A percentile compares a stretch with the other conserved stretches of the same genome.
phyloP scores from a whole-genome alignment of 345 rosid genomes.

The Melastoma malabathricum region DNA sequence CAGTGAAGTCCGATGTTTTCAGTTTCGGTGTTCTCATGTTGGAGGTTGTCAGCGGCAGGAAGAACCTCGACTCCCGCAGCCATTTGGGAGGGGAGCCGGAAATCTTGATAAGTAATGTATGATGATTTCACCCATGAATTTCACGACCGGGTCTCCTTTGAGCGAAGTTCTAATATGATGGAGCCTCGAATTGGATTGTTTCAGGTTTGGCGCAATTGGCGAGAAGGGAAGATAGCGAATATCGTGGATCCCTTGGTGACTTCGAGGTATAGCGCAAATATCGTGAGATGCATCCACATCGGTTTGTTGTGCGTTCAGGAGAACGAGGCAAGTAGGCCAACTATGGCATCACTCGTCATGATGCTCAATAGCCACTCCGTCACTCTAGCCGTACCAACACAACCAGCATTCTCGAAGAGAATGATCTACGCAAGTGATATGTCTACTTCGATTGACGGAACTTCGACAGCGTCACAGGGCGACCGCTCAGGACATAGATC shows the following conservation, averaged over 20 bases:
- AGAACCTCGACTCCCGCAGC: conserved; percentile 13
- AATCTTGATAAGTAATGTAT: conserved; percentile 23
- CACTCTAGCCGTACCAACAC: conserved; percentile 23
- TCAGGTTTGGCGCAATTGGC: conserved; percentile 54
- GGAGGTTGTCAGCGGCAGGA: conserved; percentile 37
- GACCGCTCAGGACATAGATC: too few relatives aligned
- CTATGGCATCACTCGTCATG: conserved; percentile 25
- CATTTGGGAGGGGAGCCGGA: conserved; percentile 10
- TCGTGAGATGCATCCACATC: conserved; percentile 42
- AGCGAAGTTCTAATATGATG: too few relatives aligned
- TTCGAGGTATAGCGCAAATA: conserved; percentile 16
- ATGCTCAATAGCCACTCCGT: conserved; percentile 40
- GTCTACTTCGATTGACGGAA: too few relatives aligned
- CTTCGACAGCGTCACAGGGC: too few relatives aligned
- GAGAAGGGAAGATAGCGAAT: conserved; percentile 17
- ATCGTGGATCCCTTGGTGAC: conserved; percentile 27
- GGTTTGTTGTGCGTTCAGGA: conserved; percentile 51
- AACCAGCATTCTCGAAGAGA: conserved; percentile 34
- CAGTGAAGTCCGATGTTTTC: conserved; percentile 41
- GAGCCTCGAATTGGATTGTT: conserved; percentile 4
- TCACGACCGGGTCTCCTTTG: too few relatives aligned
- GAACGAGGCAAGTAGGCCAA: conserved; percentile 24
- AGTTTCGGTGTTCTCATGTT: conserved; percentile 37
- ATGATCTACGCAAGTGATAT: too few relatives aligned
- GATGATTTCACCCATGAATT: too few relatives aligned